These are phyloP conservation scores for Acanthamoeba triangularis DNA, from an alignment of 208 protist genomes.

Conservation along the genomic window DNA sequence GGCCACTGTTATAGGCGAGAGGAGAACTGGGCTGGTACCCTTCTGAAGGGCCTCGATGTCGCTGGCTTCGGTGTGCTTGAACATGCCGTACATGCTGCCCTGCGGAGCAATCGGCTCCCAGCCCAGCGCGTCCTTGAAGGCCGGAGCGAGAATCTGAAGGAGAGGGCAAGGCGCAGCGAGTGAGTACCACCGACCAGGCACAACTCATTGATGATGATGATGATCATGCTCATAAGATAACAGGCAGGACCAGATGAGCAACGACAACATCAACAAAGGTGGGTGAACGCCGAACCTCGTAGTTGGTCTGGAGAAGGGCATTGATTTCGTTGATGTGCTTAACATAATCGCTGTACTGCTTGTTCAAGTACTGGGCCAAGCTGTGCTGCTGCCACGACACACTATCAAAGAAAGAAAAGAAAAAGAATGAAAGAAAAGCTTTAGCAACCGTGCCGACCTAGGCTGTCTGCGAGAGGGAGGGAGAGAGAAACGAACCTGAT, in stretches of 20 bases:
- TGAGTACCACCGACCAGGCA: too few relatives aligned
- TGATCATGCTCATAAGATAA: background rate
- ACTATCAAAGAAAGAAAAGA: background rate
- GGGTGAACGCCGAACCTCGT: background rate
- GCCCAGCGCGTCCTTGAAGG: slow-evolving; percentile 45
- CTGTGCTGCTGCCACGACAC: slow-evolving; percentile 2
- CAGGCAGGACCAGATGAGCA: background rate
- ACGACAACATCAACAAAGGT: background rate
- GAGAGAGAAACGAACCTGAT: background rate
- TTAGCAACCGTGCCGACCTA: too few relatives aligned
- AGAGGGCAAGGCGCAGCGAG: background rate
- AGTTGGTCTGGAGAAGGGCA: slow-evolving; percentile 68
- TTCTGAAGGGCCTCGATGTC: slow-evolving; percentile 67
- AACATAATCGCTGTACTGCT: slow-evolving; percentile 70
- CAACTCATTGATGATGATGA: background rate
- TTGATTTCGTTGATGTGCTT: slow-evolving; percentile 64
- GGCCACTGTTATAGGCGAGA: background rate
- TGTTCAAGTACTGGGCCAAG: slow-evolving; percentile 36
- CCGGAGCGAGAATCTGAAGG: slow-evolving; percentile 21
- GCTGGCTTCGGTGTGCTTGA: slow-evolving; percentile 15
- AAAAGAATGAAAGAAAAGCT: background rate
- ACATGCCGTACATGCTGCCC: slow-evolving; percentile 75
- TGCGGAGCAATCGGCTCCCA: slow-evolving; percentile 49
- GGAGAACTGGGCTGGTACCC: background rate
- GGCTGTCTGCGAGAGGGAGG: background rate